Conservation (phyloP, 1,284 basidiomycete species). For the Ustilago bromivora region DNA sequence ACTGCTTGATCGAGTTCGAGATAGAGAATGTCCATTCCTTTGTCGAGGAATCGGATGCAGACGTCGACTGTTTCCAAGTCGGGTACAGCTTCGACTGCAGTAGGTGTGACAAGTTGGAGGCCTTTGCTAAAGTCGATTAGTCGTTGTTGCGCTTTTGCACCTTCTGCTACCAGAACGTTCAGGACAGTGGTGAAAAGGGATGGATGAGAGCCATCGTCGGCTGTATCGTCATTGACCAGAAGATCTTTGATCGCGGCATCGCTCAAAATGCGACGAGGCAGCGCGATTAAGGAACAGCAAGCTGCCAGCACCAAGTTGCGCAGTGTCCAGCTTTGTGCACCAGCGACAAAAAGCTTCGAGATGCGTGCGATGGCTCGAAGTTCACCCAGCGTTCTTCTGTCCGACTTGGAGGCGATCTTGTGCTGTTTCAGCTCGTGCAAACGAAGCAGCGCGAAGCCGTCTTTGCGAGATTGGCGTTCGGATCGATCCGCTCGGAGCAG, state of each 20-base stretch:
- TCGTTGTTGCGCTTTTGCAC: conserved; percentile 28
- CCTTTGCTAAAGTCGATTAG: conserved; percentile 43
- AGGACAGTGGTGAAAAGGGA: conserved; percentile 25
- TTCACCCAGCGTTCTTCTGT: conserved; percentile 35
- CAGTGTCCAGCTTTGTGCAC: conserved; percentile 31
- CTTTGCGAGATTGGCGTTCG: conserved; percentile 23
- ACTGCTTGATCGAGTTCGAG: conserved; percentile 35
- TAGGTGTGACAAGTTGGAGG: conserved; percentile 23
- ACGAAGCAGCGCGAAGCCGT: conserved; percentile 39
- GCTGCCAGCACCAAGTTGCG: conserved; percentile 41
- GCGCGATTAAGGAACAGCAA: conserved; percentile 33
- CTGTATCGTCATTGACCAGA: conserved; percentile 12
- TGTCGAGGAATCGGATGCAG: conserved; percentile 43
- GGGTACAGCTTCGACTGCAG: conserved; percentile 26
- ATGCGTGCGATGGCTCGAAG: conserved; percentile 40
- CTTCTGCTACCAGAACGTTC: conserved; percentile 22
- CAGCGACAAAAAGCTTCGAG: conserved; percentile 38
- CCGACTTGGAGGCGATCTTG: conserved; percentile 26
- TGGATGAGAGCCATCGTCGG: conserved; percentile 5
- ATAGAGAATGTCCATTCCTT: conserved; percentile 48
- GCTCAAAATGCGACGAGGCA: conserved; percentile 37
- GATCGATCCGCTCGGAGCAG: conserved; percentile 14
- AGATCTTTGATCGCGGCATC: conserved; percentile 21
- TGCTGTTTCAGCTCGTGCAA: conserved; percentile 37
- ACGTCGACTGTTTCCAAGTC: conserved; percentile 48